phyloP scores from a whole-genome alignment of 139 green algal species.

The Astrephomene gubernaculifera region DNA sequence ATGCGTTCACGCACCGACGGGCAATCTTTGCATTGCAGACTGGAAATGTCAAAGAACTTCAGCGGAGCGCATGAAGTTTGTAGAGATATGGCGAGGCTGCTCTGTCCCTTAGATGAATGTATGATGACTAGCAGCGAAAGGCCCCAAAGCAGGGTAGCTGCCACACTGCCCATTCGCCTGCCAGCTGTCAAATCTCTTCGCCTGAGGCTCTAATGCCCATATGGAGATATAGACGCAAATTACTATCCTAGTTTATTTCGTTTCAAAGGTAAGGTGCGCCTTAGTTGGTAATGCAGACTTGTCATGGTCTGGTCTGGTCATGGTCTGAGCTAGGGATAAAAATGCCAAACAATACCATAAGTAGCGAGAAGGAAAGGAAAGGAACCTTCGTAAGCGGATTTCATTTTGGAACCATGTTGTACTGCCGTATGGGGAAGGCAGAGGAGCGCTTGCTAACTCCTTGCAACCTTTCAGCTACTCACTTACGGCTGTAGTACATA shows the following conservation, averaged over 20 bases:
- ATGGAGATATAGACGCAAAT: neutral
- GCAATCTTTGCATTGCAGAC: slow-evolving; percentile 35
- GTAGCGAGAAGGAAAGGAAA: too few relatives aligned
- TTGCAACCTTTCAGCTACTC: too few relatives aligned
- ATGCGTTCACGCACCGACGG: slow-evolving; percentile 15
- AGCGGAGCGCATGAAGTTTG: neutral
- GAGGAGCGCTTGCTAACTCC: too few relatives aligned
- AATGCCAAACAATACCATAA: too few relatives aligned
- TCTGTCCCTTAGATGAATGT: neutral
- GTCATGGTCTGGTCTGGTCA: too few relatives aligned
- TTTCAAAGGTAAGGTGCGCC: neutral
- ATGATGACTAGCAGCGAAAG: neutral
- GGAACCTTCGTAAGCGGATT: too few relatives aligned
- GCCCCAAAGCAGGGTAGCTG: neutral
- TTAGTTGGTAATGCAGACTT: too few relatives aligned
- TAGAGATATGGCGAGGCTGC: neutral
- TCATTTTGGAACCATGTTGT: too few relatives aligned
- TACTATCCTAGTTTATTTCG: neutral
- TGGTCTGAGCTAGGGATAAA: too few relatives aligned
- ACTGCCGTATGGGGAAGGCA: too few relatives aligned
- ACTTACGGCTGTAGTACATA: too few relatives aligned
- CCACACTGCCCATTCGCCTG: neutral
- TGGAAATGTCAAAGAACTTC: slow-evolving; percentile 46
- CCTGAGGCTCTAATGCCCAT: neutral
- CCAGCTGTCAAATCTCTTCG: neutral